phyloP scores from a whole-genome alignment of 2,329 filamentous ascomycete genomes.

The Fusarium vanettenii region DNA sequence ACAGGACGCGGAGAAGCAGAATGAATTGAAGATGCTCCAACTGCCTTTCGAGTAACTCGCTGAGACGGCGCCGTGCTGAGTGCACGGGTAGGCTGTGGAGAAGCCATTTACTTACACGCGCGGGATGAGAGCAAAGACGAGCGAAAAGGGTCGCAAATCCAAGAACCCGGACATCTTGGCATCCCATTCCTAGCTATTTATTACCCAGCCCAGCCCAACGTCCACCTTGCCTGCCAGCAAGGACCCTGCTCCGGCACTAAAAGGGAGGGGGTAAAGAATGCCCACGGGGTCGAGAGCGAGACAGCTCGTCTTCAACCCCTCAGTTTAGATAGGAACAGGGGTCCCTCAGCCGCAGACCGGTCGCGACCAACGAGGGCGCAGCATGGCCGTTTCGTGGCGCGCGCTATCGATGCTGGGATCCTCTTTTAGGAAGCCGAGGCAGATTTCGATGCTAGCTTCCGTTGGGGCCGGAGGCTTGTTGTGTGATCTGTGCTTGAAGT shows the following conservation, averaged over 20 bases:
- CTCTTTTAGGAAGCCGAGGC: neutral
- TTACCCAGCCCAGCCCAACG: neutral
- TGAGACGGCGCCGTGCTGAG: conserved; percentile 12
- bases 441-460: neutral
- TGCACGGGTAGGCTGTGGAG: conserved; percentile 20
- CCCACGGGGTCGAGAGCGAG: neutral
- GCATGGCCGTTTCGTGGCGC: neutral
- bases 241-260: neutral
- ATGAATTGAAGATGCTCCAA: conserved; percentile 23
- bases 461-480: neutral
- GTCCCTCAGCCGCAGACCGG: neutral
- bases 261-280: neutral
- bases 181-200: neutral
- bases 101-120: conserved; percentile 18
- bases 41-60: conserved; percentile 24
- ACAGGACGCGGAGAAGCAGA: neutral
- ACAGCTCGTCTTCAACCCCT: neutral
- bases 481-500: neutral
- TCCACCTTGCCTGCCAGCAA: neutral
- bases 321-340: neutral
- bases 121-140: neutral
- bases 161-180: neutral
- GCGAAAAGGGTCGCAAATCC: neutral
- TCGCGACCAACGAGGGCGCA: neutral
- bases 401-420: neutral